Conservation (phyloP, 2,329 filamentous ascomycete genomes). For the Fusarium sp. region DNA sequence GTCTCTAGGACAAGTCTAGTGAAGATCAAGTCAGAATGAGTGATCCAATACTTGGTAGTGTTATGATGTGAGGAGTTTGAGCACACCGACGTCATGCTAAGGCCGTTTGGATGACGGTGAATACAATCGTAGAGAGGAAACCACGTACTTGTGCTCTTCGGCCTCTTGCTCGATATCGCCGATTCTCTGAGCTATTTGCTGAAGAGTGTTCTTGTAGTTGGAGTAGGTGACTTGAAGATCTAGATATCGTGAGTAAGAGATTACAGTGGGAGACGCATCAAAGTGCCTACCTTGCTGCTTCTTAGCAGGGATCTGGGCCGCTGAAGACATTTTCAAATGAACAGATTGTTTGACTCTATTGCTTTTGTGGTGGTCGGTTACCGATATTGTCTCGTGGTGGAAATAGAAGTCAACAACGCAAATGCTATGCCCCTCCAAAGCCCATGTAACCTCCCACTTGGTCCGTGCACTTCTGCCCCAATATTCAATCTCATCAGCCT, state of each 20-base stretch:
- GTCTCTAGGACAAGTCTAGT: constrained; percentile 92
- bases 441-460: constrained; percentile 38
- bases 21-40: constrained; percentile 33
- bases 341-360: not conserved
- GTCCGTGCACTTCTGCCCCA: constrained; percentile 49
- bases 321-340: constrained; percentile 59
- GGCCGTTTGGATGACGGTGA: constrained; percentile 5
- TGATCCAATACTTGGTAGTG: constrained; percentile 53
- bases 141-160: constrained; percentile 94
- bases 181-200: constrained; percentile 95
- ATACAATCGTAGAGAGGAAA: constrained; percentile 1
- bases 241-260: constrained; percentile 53
- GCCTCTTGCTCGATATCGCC: constrained; percentile 97
- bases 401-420: constrained; percentile 24
- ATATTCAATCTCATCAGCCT: constrained; percentile 24
- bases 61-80: constrained; percentile 23
- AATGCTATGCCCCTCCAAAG: constrained; percentile 42
- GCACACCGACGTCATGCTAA: constrained; percentile 34
- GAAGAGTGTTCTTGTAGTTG: constrained; percentile 82
- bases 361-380: constrained; percentile 19
- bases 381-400: constrained; percentile 11
- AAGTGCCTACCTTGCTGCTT: constrained; percentile 77
- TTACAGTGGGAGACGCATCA: constrained; percentile 1
- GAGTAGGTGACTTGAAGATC: constrained; percentile 85
- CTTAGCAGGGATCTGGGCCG: constrained; percentile 66